Base-by-base conservation (phyloP, 305 asterid genomes). In the Andrographis paniculata region DNA sequence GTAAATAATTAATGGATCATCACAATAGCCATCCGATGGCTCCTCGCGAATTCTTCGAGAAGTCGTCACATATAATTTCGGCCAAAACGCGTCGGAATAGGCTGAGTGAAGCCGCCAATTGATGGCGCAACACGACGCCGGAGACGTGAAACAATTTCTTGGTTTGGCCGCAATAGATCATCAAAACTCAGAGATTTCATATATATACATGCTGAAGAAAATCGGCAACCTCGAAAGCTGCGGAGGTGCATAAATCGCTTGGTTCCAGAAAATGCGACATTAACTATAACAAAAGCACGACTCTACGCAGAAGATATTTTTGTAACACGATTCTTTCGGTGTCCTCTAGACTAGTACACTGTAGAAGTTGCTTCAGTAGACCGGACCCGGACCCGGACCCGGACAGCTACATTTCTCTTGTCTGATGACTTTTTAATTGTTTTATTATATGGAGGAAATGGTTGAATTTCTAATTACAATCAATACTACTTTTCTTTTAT, bases 21-120 rank as follows among this genome's bases (percentile, higher is more conserved):
- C 49, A 22, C 18, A 27, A 37, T 6, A 37, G 4, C 36, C 19
- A 33, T 45, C 16, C 9, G 39, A 41, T 40, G 62, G 50, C 59
- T 38, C 54, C 42, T 21, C 45, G 65, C 66, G 61, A 60, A 56
- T 22, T 39, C 16, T 20, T 45, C 61, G 21, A 67, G 69, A 52
- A 52, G 43, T 4, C 4, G 30, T 24, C 8, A 38, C 41, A 27
- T 45, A 21, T 56, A 43, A 59, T 30, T 45, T 13, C 59, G 52
- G 67, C 52, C 20, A 40, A 61, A 42, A 45, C 41, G 21, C 12
- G 36, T 41, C 50, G 24, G 56, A 42, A 30, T 16, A 18, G 17
- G 38, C 18, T 14, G 43, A 44, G 41, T 36, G 55, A 17, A 49
- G 37, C 45, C 53, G 40, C 50, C 20, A 39, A 37, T 51, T 28